phyloP scores from a whole-genome alignment of 2,329 filamentous ascomycete species.

The Hymenoscyphus repandus region DNA sequence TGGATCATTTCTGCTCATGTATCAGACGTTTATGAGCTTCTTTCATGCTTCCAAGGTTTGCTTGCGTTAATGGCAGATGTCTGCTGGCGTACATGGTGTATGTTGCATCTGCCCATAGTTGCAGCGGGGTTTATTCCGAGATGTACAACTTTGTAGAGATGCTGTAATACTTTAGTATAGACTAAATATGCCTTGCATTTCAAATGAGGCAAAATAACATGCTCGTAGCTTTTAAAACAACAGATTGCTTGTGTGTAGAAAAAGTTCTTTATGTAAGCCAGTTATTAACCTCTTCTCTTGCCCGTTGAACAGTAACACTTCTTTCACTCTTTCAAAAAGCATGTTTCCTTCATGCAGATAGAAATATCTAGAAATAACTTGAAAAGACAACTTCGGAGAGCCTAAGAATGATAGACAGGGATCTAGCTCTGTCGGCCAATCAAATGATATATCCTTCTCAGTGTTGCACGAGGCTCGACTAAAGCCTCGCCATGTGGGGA shows the following conservation, averaged over 20 bases:
- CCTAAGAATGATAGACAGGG: too few species aligned
- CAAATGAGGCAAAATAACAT: neutral
- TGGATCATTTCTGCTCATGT: too few species aligned
- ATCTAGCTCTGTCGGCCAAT: too few species aligned
- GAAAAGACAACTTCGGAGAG: too few species aligned
- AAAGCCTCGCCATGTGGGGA: neutral
- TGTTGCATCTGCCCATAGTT: neutral
- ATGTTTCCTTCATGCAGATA: neutral
- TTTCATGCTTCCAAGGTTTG: too few species aligned
- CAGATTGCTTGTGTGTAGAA: neutral
- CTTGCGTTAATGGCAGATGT: neutral
- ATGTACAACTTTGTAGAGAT: conserved; percentile 2
- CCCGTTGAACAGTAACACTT: neutral
- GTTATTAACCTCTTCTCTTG: neutral
- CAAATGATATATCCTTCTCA: too few species aligned
- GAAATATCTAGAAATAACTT: too few species aligned
- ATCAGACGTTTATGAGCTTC: too few species aligned
- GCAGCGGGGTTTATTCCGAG: neutral
- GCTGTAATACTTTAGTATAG: conserved; percentile 5
- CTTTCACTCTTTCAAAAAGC: neutral
- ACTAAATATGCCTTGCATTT: neutral
- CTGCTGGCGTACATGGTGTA: neutral
- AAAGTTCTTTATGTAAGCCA: neutral
- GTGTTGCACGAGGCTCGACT: neutral
- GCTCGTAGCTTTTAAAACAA: neutral